Evolutionary conservation across 1,139 yeast species (phyloP), one percentile per base, ranked within the genome.

Genomic region (Candida sojae): DNA sequence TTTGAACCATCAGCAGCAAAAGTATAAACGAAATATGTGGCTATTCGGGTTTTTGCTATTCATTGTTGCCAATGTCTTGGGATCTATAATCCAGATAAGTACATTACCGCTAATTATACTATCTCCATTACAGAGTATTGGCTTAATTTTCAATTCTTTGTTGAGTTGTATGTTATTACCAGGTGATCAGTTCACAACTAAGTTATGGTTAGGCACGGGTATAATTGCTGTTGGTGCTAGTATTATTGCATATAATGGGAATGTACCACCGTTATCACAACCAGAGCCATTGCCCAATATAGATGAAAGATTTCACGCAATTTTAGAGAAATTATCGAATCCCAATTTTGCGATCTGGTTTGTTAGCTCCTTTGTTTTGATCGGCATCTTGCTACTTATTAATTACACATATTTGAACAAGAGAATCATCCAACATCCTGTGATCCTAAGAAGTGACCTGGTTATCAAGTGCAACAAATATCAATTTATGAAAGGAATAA

Each of bases 81-180:
- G 97, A 1, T 86, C 95, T 3, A 75, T 88, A 31, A 86, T 90
- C 33, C 97, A 91, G 65, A 84, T 91, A 39, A 82, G 95, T 1
- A 87, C 96, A 1, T 71, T 91, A 39, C 97, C 97, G 0, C 71
- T 91, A 52, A 86, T 90, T 43, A 79, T 91, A 2, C 66, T 90
- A 48, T 84, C 92, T 33, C 96, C 97, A 0, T 68, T 91, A 44
- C 97, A 91, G 64, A 91, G 96, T 31, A 83, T 86, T 12, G 96
- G 97, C 0, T 75, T 91, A 33, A 92, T 90, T 3, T 90, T 91
- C 73, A 91, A 91, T 65, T 83, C 95, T 4, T 55, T 75, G 1
- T 66, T 88, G 8, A 86, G 91, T 57, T 88, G 96, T 44, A 63
- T 87, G 26, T 54, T 88, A 26, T 64, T 91, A 17, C 78, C 90